Conservation (phyloP, 2,329 filamentous ascomycete genomes). For the Aaosphaeria pasadenensis region DNA sequence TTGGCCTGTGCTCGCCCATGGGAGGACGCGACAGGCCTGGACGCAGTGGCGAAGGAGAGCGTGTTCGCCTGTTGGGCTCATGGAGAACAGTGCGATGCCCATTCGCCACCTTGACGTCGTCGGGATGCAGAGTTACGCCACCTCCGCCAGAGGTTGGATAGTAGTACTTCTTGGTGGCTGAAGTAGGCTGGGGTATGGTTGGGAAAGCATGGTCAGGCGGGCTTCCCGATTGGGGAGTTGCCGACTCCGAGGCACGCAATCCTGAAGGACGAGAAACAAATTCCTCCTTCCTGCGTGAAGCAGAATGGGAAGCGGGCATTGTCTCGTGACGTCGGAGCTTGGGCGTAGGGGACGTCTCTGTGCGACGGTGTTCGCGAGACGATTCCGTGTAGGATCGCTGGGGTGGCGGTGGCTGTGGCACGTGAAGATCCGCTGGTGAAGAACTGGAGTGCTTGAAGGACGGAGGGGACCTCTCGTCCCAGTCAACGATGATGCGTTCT, state of each 20-base stretch:
- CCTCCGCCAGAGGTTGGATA: constrained; percentile 19
- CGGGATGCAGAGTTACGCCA: constrained; percentile 19
- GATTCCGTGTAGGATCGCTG: constrained; percentile 30
- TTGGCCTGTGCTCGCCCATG: constrained; percentile 28
- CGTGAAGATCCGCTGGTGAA: constrained; percentile 33
- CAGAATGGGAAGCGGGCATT: constrained; percentile 34
- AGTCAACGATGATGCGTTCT: constrained; percentile 27
- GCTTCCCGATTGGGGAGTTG: constrained; percentile 19
- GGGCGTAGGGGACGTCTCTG: constrained; percentile 32
- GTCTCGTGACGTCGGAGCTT: constrained; percentile 42
- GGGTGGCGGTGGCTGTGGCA: constrained; percentile 14
- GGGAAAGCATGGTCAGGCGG: constrained; percentile 21
- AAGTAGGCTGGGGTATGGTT: constrained; percentile 14
- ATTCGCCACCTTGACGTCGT: constrained; percentile 18
- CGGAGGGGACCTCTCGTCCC: constrained; percentile 25
- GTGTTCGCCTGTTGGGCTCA: constrained; percentile 28
- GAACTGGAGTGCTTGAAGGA: constrained; percentile 38
- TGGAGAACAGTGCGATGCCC: constrained; percentile 30
- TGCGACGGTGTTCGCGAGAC: constrained; percentile 21
- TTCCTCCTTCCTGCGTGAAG: constrained; percentile 25
- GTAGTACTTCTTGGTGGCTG: constrained; percentile 25
- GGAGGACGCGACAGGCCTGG: constrained; percentile 19
- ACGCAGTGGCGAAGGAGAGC: constrained; percentile 24
- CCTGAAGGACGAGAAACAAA: constrained; percentile 20
- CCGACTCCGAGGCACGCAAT: constrained; percentile 26